Evolutionary conservation across 495 filamentous ascomycete species (phyloP).

Genomic region (Poronia punctata): DNA sequence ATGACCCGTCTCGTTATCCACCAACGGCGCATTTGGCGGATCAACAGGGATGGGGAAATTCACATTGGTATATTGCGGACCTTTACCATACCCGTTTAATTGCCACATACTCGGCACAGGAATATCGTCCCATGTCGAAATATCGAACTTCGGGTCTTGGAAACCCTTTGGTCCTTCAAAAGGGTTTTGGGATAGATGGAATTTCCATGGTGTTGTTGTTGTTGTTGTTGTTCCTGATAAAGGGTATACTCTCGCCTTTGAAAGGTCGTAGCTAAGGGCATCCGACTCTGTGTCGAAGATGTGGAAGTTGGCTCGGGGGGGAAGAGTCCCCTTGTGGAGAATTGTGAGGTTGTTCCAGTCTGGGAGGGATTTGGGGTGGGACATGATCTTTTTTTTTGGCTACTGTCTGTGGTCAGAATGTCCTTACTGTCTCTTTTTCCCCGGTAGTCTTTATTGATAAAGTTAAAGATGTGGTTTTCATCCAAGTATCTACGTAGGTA

Average conservation of each 20-base stretch:
- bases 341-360: conserved; percentile 43
- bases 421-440: neutral
- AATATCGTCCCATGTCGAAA: conserved; percentile 41
- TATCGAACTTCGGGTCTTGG: conserved; percentile 17
- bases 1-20: conserved; percentile 55
- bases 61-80: conserved; percentile 55
- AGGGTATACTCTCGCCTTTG: conserved; percentile 25
- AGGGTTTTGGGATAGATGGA: conserved; percentile 46
- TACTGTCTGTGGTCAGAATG: neutral
- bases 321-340: conserved; percentile 44
- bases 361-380: conserved; percentile 21
- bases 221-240: conserved; percentile 49
- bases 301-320: conserved; percentile 44
- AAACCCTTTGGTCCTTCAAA: conserved; percentile 35
- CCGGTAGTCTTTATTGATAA: too few relatives aligned
- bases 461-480: too few relatives aligned
- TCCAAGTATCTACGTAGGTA: too few relatives aligned
- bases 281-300: conserved; percentile 24
- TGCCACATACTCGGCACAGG: conserved; percentile 62
- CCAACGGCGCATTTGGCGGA: conserved; percentile 49
- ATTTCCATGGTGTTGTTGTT: too few relatives aligned
- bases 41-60: conserved; percentile 53
- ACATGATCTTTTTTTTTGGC: conserved; percentile 6
- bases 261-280: conserved; percentile 22
- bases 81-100: conserved; percentile 52